These are phyloP conservation scores for Aspergillus fischeri DNA, from an alignment of 2,329 filamentous ascomycete genomes.

Conservation along the genomic window DNA sequence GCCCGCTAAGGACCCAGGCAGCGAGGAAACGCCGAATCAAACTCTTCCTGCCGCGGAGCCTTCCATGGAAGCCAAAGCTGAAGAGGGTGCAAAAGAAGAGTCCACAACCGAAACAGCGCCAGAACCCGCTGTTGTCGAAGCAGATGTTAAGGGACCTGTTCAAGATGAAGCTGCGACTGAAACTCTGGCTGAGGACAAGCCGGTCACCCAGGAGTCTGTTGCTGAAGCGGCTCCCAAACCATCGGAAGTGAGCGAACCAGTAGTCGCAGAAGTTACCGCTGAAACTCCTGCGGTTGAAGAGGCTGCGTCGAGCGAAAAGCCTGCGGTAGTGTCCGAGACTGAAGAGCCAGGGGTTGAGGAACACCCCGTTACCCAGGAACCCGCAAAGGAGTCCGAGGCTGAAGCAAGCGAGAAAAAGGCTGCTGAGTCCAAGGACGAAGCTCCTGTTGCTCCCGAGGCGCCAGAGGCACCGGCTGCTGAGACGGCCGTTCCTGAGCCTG, in stretches of 20 bases:
- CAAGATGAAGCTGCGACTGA: neutral
- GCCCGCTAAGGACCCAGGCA: neutral
- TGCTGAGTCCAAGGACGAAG: neutral
- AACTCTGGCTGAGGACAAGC: neutral
- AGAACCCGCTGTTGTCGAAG: neutral
- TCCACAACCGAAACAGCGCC: neutral
- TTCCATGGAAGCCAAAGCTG: neutral
- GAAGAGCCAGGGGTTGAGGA: neutral
- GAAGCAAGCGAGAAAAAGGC: neutral
- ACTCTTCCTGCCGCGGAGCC: neutral
- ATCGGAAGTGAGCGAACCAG: neutral
- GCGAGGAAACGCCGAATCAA: neutral
- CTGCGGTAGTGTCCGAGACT: neutral
- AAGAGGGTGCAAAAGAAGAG: conserved; percentile 3
- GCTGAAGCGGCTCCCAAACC: conserved; percentile 4
- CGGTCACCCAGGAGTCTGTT: neutral
- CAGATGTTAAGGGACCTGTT: neutral
- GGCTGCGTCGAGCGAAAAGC: neutral
- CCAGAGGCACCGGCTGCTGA: neutral
- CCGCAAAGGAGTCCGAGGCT: neutral
- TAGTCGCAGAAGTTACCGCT: neutral
- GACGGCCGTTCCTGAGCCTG: neutral
- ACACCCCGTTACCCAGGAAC: neutral
- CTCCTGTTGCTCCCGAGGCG: neutral
- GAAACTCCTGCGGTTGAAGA: neutral